These are phyloP conservation scores for Tympanopsis confertula DNA, from an alignment of 2,329 filamentous ascomycete species.

Conservation along the genomic window DNA sequence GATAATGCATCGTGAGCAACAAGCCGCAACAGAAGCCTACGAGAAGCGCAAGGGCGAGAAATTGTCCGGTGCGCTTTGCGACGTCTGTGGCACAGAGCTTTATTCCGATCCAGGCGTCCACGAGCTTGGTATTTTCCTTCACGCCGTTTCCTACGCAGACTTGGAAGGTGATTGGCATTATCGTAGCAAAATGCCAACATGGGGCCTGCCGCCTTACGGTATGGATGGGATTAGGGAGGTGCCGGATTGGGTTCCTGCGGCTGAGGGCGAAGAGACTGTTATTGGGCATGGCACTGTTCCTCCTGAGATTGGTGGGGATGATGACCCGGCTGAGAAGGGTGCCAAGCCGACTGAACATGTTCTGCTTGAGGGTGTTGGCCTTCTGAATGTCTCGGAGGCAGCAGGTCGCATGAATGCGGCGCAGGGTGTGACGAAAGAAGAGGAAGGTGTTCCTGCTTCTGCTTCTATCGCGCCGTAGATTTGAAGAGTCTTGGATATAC, in stretches of 20 bases:
- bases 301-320: not conserved
- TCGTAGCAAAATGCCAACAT: conserved; percentile 69
- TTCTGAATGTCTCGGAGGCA: not conserved
- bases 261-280: not conserved
- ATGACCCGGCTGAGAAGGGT: not conserved
- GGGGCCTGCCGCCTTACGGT: conserved; percentile 73
- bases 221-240: conserved; percentile 57
- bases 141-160: conserved; percentile 83
- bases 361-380: not conserved
- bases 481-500: too few species aligned
- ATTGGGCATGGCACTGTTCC: not conserved
- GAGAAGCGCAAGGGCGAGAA: conserved; percentile 85
- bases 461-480: too few species aligned
- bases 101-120: conserved; percentile 87
- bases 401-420: too few species aligned
- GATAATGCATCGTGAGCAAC: conserved; percentile 27
- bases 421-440: too few species aligned
- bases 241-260: not conserved
- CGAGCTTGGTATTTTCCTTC: conserved; percentile 85
- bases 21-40: conserved; percentile 85
- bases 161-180: conserved; percentile 77
- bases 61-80: conserved; percentile 75
- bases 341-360: not conserved
- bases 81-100: conserved; percentile 72
- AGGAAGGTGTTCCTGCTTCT: too few species aligned